Base-by-base conservation (phyloP, 202 grass and related monocot species). In the Hordeum pubiflorum region DNA sequence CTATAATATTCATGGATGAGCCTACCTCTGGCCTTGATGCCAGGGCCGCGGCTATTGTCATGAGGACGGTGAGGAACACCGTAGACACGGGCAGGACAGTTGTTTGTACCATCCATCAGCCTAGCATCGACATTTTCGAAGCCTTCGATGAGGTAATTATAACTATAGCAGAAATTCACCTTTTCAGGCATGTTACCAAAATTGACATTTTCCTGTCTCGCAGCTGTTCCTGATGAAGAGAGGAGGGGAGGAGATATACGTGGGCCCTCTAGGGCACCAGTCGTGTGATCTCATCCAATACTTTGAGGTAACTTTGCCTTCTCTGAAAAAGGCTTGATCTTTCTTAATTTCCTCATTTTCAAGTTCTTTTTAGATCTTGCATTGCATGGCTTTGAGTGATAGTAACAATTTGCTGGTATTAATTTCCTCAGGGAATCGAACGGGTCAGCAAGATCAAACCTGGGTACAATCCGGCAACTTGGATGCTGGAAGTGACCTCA, bases 1-100 rank as follows among this genome's bases (percentile, higher is more conserved):
- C 94, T 6, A 94, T 97, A 44, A 97, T 97, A 56, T 97, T 97
- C 77, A 94, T 97, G 94, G 94, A 97, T 81, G 94, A 97, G 34
- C 94, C 94, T 70, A 97, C 94, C 50, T 94, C 94, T 10, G 94
- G 89, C 14, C 89, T 97, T 4, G 94, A 97, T 85, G 94, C 94
- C 10, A 90, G 94, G 41, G 91, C 94, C 2, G 94, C 94, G 48
- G 94, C 94, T 15, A 97, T 97, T 79, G 94, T 97, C 6, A 97
- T 97, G 94, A 87, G 91, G 75, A 79, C 91, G 0, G 94, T 94
- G 17, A 92, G 87, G 79, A 97, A 97, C 80, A 97, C 91, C 3
- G 94, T 97, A 0, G 62, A 93, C 66, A 97, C 94, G 5, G 91
- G 91, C 75, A 89, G 94, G 69, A 97, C 91, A 9, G 91, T 97